Base-by-base conservation (phyloP, 345 rosid genomes). In the Linum trigynum region DNA sequence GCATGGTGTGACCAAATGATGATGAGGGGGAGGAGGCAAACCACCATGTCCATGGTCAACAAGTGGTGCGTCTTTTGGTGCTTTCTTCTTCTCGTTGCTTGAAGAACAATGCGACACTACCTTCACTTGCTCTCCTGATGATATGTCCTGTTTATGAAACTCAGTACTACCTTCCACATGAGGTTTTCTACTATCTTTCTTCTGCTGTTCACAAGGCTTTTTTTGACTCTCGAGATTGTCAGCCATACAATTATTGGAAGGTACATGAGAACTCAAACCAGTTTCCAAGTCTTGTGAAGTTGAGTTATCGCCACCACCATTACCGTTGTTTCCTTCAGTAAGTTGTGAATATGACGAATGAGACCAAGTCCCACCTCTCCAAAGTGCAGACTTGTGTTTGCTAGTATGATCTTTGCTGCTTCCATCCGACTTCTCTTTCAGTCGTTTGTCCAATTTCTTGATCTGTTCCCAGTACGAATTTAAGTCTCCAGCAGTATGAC, bases 391-490 rank as follows among this genome's bases (percentile, higher is more conserved):
- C 16, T 70, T 79, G 40, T 65, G 74, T 38, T 64, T 68, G 5
- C 63, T 39, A 68, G n/a, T n/a, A n/a, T 38, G 51, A 38, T 76
- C 80, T 67, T 76, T 83, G 40, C 48, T 12, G n/a, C n/a, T n/a
- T n/a, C n/a, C n/a, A 9, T 82, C 86, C 2, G 82, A 67, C 65
- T 45, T 56, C 51, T 74, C 67, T 64, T 76, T 75, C 51, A 80
- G 85, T 58, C 62, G 71, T 10, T 79, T 83, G 23, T 84, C 94
- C 45, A 85, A 74, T 61, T 61, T 79, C 50, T 73, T 80, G 3
- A 85, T 84, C 77, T n/a, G n/a, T n/a, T n/a, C n/a, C n/a, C n/a
- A n/a, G n/a, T n/a, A n/a, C n/a, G n/a, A n/a, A n/a, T n/a, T 83
- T 82, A 79, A 59, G 35, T 86, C 85, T 59, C 79, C 83, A 64